Evolutionary conservation across 768 basidiomycete species (phyloP).

Genomic region (Leccinum obscurum): DNA sequence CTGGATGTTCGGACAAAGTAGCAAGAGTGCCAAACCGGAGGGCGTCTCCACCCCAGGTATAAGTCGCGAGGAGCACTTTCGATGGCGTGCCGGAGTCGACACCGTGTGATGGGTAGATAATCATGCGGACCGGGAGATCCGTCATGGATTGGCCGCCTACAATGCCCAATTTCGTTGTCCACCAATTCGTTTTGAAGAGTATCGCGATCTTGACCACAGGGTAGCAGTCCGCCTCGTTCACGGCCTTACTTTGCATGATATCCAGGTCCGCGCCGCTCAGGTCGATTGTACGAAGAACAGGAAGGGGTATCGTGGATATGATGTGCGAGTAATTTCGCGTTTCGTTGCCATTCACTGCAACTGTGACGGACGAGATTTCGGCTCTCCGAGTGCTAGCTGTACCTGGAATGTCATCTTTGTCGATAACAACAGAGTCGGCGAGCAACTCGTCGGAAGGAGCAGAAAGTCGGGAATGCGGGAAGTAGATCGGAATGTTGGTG

Average conservation of each 20-base stretch:
- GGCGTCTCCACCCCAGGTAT: neutral
- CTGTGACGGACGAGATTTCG: constrained; percentile 1
- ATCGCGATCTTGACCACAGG: constrained; percentile 2
- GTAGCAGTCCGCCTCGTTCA: neutral
- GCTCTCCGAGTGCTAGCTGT: neutral
- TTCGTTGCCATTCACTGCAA: constrained; percentile 8
- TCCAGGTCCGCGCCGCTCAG: constrained; percentile 8
- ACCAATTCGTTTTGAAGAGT: constrained; percentile 16
- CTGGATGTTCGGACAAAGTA: neutral
- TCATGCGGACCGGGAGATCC: constrained; percentile 9
- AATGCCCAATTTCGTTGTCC: constrained; percentile 13
- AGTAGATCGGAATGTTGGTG: neutral
- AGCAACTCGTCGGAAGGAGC: neutral
- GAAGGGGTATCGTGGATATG: constrained; percentile 10
- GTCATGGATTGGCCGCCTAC: constrained; percentile 13
- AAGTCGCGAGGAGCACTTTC: constrained; percentile 12
- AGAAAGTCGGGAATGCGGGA: neutral
- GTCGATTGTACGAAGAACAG: constrained; percentile 8
- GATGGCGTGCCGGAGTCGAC: constrained; percentile 10
- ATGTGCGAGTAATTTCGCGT: constrained; percentile 12
- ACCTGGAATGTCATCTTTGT: neutral
- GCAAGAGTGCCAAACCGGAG: constrained; percentile 1
- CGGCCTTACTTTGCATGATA: constrained; percentile 9
- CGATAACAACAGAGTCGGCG: neutral
- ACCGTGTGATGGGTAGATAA: constrained; percentile 12